Percentiles rank a stretch among this genome's conserved stretches.
Conservation (phyloP, 2,329 filamentous ascomycete genomes). For the Rhexocercosporidium sp. region DNA sequence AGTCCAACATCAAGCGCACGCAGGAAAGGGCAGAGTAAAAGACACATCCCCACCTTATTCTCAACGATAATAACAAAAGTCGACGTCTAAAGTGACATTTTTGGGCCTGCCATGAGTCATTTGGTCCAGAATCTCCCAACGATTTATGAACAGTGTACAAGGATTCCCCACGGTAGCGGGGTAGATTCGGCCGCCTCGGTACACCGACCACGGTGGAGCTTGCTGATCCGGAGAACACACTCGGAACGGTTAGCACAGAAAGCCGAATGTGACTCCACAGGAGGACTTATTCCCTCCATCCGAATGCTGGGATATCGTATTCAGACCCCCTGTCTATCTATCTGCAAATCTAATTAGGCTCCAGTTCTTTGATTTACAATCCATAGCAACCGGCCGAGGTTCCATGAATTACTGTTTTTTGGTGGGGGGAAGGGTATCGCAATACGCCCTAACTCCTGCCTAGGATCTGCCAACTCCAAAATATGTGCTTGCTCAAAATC, state of each 20-base stretch:
- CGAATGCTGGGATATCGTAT: neutral
- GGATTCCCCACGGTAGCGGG: constrained; percentile 8
- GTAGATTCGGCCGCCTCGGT: neutral
- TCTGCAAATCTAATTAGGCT: neutral
- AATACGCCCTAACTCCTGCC: constrained; percentile 7
- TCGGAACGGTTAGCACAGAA: constrained; percentile 5
- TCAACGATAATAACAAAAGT: too few species aligned
- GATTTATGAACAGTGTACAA: neutral
- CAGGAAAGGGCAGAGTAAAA: too few species aligned
- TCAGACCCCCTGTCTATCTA: neutral
- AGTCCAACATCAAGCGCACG: neutral
- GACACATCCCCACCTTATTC: too few species aligned
- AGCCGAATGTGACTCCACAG: neutral
- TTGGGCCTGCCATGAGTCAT: neutral
- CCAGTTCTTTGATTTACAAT: neutral
- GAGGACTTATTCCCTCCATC: neutral
- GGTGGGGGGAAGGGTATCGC: constrained; percentile 14
- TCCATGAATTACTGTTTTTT: neutral
- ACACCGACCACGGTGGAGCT: neutral
- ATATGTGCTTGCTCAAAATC: constrained; percentile 13
- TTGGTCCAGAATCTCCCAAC: neutral
- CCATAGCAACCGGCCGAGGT: neutral
- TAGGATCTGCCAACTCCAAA: neutral
- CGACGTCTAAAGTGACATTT: neutral
- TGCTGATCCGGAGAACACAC: constrained; percentile 8